Evolutionary conservation across 2,329 filamentous ascomycete genomes (phyloP), one percentile per base, ranked within the genome.

Genomic region (Hortaea werneckii): DNA sequence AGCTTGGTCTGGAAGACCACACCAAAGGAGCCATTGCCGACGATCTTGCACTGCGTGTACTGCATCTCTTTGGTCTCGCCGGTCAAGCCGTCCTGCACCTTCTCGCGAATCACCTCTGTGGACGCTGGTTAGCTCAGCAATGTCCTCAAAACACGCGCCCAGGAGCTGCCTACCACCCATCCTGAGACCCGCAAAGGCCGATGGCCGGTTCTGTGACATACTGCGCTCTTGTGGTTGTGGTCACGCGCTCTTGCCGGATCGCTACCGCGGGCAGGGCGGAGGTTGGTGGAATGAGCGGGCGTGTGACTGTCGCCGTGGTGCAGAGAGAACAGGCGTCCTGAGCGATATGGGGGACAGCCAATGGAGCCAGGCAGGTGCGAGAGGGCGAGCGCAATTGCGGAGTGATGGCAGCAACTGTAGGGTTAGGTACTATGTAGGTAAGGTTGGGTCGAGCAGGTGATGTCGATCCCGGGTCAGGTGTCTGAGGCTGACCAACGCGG

Each of bases 1-100:
- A 98, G 79, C 74, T 96, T 96, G 47, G 92, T 98, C 74, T 98
- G 92, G 69, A 98, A 98, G 54, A 98, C 92, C 42, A 98, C 90
- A 55, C 92, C 92, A 59, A 98, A 98, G 32, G 90, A 96, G 57
- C 92, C 92, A 72, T 98, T 98, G 67, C 92, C 92, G 41, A 98
- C 92, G 62, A 98, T 96, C 74, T 98, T 98, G 76, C 90, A 96
- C 67, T 96, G 92, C 46, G 92, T 96, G 70, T 98, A 98, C 67
- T 94, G 87, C 71, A 98, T 81, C 62, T 98, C 92, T 68, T 87
- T 84, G 61, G 88, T 94, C 68, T 98, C 92, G 60, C 92, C 92
- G 10, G 92, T 98, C 56, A 95, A 75, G 65, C 92, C 92, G 76
- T 98, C 92, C 69, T 98, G 92, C 57, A 98, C 92, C 74, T 95